A percentile compares a stretch with the other conserved stretches of the same genome.
These are phyloP conservation scores for Moniliella sp. DNA, from an alignment of 1,284 basidiomycete species.

Conservation along the genomic window DNA sequence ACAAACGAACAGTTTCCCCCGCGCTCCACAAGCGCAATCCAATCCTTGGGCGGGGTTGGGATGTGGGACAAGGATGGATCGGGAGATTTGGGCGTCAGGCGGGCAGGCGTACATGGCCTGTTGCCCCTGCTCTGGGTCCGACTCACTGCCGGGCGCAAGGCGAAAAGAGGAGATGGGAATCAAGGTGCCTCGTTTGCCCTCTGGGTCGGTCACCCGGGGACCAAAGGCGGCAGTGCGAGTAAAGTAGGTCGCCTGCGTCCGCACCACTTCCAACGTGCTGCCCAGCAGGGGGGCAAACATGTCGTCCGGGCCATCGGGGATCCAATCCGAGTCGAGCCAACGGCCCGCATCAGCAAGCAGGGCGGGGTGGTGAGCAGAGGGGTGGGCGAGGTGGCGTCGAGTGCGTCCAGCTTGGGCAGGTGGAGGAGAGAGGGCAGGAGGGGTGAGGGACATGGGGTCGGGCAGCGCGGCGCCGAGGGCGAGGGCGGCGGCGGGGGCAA, in stretches of 20 bases:
- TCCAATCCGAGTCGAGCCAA: no score
- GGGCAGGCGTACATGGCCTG: conserved; percentile 1
- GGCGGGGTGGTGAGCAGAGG: no score
- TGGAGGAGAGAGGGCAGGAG: no score
- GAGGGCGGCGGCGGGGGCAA: no score
- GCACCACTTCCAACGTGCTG: background rate
- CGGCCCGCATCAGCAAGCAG: no score
- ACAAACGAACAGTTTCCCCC: conserved; percentile 22
- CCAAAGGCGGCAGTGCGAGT: conserved; percentile 29
- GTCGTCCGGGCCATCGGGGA: no score
- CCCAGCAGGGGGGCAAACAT: background rate
- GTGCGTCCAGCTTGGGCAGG: no score
- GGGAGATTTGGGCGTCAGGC: background rate
- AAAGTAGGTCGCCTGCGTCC: conserved; percentile 20
- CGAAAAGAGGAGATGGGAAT: conserved; percentile 14
- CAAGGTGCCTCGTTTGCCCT: conserved; percentile 15
- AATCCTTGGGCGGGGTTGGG: conserved; percentile 13
- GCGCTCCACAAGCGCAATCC: conserved; percentile 29
- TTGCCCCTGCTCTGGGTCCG: background rate
- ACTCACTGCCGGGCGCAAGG: background rate
- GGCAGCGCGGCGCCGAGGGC: no score
- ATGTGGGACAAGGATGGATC: background rate
- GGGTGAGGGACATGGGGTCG: no score
- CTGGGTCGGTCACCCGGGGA: conserved; percentile 11
- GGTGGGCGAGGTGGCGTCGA: no score